Base-by-base conservation (phyloP, 768 basidiomycete genomes). In the Sarcodon sp. region DNA sequence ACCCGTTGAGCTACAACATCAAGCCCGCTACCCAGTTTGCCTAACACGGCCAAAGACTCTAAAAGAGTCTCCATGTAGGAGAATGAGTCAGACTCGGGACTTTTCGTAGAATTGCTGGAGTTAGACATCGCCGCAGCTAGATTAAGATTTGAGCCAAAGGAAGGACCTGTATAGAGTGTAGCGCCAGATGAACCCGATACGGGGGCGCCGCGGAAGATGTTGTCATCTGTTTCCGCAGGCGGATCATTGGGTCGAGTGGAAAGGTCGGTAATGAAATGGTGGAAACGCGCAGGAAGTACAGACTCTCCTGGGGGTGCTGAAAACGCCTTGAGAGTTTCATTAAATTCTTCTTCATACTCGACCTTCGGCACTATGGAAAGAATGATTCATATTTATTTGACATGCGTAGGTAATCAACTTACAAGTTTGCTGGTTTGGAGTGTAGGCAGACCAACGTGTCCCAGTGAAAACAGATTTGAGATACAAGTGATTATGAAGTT, bases 381-480 rank as follows among this genome's bases (percentile, higher is more conserved):
- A 54, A 43, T 45, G 45, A 39, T 35, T 39, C 46, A 36, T 49
- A 50, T 43, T 33, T 45, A 32, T 51, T 31, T 33, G 33, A 44
- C 32, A 46, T n/a, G 16, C 37, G n/a, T 12, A 16, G 43, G 33
- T 44, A 35, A 33, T 54, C 5, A 12, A 67, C 87, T 66, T 57
- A 93, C 93, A 73, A 9, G 66, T 64, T 48, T 79, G 75, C 60
- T 97, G 96, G 47, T 84, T 83, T 0, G 83, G 80, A 9, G 73
- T 66, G 61, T 96, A 97, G 0, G 86, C 66, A 13, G 79, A 71
- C 96, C 96, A 99, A 32, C 94, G 79, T 5, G 81, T 76, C 55
- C 98, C 94, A 59, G 89, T 92, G 80, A 92, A 96, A 62, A 91
- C 94, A 0, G 86, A 88, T 59, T 94, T 96, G 51, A 99, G 77